These are phyloP conservation scores for Dothideomycetes sp. DNA, from an alignment of 2,329 filamentous ascomycete genomes.

Conservation along the genomic window DNA sequence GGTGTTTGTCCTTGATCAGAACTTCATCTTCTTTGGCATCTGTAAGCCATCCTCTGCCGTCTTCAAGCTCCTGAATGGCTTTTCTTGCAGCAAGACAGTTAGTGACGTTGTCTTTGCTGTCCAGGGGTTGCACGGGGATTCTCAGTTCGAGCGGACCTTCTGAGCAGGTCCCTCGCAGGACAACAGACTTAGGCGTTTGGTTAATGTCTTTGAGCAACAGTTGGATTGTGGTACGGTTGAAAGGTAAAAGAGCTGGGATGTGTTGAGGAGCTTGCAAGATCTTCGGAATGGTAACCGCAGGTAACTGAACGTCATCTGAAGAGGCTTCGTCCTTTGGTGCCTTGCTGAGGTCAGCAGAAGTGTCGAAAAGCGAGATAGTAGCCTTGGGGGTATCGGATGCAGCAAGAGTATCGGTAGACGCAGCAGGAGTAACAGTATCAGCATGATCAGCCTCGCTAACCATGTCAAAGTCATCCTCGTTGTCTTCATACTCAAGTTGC, in stretches of 20 bases:
- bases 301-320: constrained; percentile 38
- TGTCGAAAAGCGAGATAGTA: constrained; percentile 53
- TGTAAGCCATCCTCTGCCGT: constrained; percentile 56
- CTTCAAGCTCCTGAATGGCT: constrained; percentile 59
- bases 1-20: constrained; percentile 37
- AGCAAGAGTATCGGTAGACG: background rate
- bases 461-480: constrained; percentile 51
- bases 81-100: constrained; percentile 64
- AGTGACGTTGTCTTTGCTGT: constrained; percentile 44
- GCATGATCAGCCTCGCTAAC: constrained; percentile 38
- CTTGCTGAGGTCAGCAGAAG: constrained; percentile 35
- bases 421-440: background rate
- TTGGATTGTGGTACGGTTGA: constrained; percentile 57
- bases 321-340: constrained; percentile 22
- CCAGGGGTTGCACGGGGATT: constrained; percentile 50
- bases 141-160: constrained; percentile 54
- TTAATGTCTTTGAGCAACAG: constrained; percentile 44
- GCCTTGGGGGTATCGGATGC: constrained; percentile 17
- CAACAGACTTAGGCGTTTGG: constrained; percentile 42
- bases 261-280: constrained; percentile 55
- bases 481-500: constrained; percentile 48
- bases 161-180: constrained; percentile 48
- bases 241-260: constrained; percentile 58
- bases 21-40: constrained; percentile 18
- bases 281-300: constrained; percentile 43